Conservation (phyloP, 1,139 yeast species). For the Kodamaea derodonti region DNA sequence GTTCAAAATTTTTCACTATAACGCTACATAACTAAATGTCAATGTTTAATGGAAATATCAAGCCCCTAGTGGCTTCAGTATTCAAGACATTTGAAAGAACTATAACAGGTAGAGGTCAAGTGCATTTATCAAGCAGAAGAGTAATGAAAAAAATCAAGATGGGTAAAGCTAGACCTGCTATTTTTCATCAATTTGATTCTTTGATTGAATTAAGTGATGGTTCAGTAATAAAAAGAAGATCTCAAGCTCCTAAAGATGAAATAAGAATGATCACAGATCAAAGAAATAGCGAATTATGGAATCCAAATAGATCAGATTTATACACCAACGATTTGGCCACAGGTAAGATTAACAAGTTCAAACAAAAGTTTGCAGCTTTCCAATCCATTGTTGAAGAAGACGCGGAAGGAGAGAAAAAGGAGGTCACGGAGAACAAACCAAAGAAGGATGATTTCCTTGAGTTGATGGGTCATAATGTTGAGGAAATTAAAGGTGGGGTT, state of each 20-base stretch:
- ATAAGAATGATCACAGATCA: slow-evolving; percentile 84
- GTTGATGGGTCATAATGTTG: slow-evolving; percentile 59
- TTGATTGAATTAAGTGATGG: slow-evolving; percentile 90
- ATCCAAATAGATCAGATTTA: slow-evolving; percentile 77
- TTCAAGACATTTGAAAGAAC: slow-evolving; percentile 17
- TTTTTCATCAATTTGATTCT: slow-evolving; percentile 85
- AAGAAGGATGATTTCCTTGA: slow-evolving; percentile 52
- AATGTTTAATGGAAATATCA: slow-evolving; percentile 1
- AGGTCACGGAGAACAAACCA: slow-evolving; percentile 7
- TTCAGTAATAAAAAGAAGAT: slow-evolving; percentile 74
- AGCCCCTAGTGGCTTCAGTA: slow-evolving; percentile 5
- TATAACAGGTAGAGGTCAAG: slow-evolving; percentile 25
- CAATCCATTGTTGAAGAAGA: slow-evolving; percentile 24
- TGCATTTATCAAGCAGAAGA: slow-evolving; percentile 46
- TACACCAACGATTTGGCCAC: slow-evolving; percentile 75
- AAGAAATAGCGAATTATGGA: slow-evolving; percentile 83
- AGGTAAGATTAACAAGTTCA: slow-evolving; percentile 83
- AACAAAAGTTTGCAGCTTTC: slow-evolving; percentile 65
- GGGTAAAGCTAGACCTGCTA: slow-evolving; percentile 90
- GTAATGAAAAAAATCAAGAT: slow-evolving; percentile 53
- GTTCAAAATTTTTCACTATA: slow-evolving; percentile 1
- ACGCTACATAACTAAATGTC: neutral
- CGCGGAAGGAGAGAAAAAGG: slow-evolving; percentile 9
- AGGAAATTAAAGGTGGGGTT: slow-evolving; percentile 62
- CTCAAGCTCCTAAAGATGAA: slow-evolving; percentile 87